A percentile compares a stretch with the other conserved stretches of the same genome.
Conservation (phyloP, 2,329 filamentous ascomycete genomes). For the Colletotrichum tropicicola region DNA sequence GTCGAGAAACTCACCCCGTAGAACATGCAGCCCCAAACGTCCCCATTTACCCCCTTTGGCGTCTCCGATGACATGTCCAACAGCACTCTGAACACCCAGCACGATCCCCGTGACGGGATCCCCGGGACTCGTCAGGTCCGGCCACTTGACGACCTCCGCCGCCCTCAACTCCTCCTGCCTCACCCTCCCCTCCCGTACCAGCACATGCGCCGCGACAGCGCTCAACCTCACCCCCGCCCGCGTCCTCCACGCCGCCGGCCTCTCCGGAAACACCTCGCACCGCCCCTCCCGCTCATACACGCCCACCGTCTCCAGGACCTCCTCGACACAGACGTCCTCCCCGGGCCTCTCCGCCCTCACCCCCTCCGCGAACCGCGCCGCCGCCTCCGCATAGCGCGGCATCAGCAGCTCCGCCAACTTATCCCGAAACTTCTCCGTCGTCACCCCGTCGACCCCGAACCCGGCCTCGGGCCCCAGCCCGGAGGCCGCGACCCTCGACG, state of each 20-base stretch:
- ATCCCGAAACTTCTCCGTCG: background rate
- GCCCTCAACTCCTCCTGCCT: slow-evolving; percentile 5
- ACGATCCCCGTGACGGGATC: slow-evolving; percentile 20
- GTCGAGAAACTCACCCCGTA: slow-evolving; percentile 13
- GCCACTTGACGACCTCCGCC: slow-evolving; percentile 22
- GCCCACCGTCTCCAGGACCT: background rate
- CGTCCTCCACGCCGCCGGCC: slow-evolving; percentile 19
- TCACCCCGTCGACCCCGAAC: slow-evolving; percentile 3
- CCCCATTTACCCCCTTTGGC: background rate
- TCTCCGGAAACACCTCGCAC: background rate
- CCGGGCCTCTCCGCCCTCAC: slow-evolving; percentile 13
- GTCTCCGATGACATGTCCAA: background rate
- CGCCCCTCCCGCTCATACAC: slow-evolving; percentile 13
- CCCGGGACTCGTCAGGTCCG: slow-evolving; percentile 21
- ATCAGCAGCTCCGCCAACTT: slow-evolving; percentile 6
- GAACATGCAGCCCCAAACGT: background rate
- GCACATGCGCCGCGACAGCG: slow-evolving; percentile 19
- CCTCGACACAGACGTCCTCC: slow-evolving; percentile 15
- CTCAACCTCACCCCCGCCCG: background rate
- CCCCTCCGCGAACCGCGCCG: background rate
- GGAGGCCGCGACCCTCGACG: background rate
- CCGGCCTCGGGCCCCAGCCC: slow-evolving; percentile 14
- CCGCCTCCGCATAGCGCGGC: slow-evolving; percentile 6
- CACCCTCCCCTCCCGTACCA: slow-evolving; percentile 6
- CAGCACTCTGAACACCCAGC: background rate